Evolutionary conservation across 352 stramenopile species (phyloP).

Genomic region (Pythium diclinum): DNA sequence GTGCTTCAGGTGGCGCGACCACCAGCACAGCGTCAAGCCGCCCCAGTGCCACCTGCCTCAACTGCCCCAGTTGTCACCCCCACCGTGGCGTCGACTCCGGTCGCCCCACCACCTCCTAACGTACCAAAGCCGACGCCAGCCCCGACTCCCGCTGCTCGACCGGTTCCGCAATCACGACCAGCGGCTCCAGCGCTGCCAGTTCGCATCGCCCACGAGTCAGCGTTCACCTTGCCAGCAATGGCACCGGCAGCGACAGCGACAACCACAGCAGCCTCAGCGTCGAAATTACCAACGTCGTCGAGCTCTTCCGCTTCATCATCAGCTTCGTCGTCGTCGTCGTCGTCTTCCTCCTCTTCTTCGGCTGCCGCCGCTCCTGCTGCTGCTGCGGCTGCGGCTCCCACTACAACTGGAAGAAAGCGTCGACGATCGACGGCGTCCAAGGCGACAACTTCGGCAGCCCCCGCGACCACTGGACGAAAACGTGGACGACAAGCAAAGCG

Average conservation of each 20-base stretch:
- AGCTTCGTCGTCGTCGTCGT: too few species aligned
- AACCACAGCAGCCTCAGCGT: too few species aligned
- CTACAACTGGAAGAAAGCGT: neutral
- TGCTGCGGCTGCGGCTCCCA: neutral
- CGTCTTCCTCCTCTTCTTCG: neutral
- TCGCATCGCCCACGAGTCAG: neutral
- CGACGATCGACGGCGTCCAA: neutral
- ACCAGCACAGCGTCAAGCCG: neutral
- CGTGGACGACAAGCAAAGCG: slow-evolving; percentile 6
- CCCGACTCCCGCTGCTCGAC: neutral
- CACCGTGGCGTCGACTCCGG: neutral
- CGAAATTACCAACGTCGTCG: too few species aligned
- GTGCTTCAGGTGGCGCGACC: neutral
- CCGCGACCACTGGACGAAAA: neutral
- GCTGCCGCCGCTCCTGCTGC: neutral
- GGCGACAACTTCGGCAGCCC: neutral
- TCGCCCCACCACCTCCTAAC: neutral
- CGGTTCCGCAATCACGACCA: neutral
- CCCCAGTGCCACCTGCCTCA: neutral
- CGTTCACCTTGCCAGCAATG: slow-evolving; percentile 1
- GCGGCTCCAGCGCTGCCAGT: neutral
- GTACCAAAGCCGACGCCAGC: neutral
- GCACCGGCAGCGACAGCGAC: neutral
- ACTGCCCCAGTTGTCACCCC: neutral
- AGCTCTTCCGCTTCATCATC: too few species aligned